Evolutionary conservation across 2,329 filamentous ascomycete species (phyloP).

Genomic region (Stachybotrys chartarum): DNA sequence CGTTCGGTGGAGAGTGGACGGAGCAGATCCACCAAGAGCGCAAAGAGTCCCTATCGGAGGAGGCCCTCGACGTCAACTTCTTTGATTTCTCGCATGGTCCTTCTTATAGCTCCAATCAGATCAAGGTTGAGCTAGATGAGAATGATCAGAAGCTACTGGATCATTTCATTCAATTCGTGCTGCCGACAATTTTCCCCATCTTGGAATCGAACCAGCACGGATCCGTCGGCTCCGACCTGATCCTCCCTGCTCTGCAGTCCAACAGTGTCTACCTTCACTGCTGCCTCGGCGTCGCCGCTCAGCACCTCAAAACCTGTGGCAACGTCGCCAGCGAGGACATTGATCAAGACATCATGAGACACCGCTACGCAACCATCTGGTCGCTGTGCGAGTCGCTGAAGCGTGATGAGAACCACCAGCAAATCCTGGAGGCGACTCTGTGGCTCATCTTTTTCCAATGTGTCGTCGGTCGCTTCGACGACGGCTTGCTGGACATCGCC

Average conservation of each 20-base stretch:
- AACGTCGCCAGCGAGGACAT: conserved; percentile 63
- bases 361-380: conserved; percentile 81
- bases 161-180: conserved; percentile 83
- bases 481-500: conserved; percentile 81
- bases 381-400: conserved; percentile 77
- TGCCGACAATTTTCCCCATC: conserved; percentile 86
- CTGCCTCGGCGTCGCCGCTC: conserved; percentile 86
- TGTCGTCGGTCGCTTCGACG: conserved; percentile 78
- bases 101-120: conserved; percentile 55
- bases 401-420: conserved; percentile 72
- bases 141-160: conserved; percentile 80
- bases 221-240: conserved; percentile 70
- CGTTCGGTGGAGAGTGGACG: conserved; percentile 56
- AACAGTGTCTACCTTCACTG: conserved; percentile 95
- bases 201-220: conserved; percentile 85
- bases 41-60: conserved; percentile 60
- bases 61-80: conserved; percentile 67
- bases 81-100: conserved; percentile 73
- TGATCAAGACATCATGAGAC: conserved; percentile 85
- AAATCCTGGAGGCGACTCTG: conserved; percentile 86
- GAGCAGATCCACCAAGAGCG: conserved; percentile 27
- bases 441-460: conserved; percentile 97
- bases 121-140: conserved; percentile 78
- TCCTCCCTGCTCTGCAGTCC: conserved; percentile 79
- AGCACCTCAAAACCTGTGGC: conserved; percentile 75